Percentiles rank a stretch among this genome's conserved stretches.
Conservation (phyloP, 2,329 filamentous ascomycete species). For the Exophiala oligosperma region DNA sequence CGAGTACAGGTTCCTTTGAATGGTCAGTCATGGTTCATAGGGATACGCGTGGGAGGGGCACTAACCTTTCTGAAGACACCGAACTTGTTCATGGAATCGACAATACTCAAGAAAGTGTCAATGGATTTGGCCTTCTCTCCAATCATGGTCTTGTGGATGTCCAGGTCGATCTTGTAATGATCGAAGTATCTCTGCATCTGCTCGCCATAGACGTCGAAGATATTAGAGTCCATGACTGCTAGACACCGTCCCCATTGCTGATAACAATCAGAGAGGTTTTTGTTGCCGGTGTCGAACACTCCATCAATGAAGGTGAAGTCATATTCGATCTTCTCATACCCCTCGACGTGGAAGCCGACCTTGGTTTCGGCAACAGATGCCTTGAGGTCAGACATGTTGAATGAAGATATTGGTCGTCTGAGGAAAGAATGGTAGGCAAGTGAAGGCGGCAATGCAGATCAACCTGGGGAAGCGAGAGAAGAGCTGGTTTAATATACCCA, state of each 20-base stretch:
- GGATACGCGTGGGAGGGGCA: slow-evolving; percentile 8
- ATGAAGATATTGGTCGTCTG: background rate
- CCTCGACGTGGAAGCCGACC: slow-evolving; percentile 68
- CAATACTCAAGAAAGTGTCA: slow-evolving; percentile 67
- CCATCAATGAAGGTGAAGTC: slow-evolving; percentile 73
- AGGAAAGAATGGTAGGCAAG: background rate
- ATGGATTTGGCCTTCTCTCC: slow-evolving; percentile 75
- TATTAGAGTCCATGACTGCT: slow-evolving; percentile 70
- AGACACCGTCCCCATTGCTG: slow-evolving; percentile 64
- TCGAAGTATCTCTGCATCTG: slow-evolving; percentile 68
- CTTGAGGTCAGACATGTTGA: slow-evolving; percentile 68
- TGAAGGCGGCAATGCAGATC: background rate
- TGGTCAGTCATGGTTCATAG: slow-evolving; percentile 13
- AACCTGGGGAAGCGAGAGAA: background rate
- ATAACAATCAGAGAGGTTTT: slow-evolving; percentile 65
- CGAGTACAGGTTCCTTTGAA: slow-evolving; percentile 61
- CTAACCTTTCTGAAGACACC: slow-evolving; percentile 64
- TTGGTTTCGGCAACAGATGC: slow-evolving; percentile 64
- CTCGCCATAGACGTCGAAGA: slow-evolving; percentile 66
- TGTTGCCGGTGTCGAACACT: slow-evolving; percentile 62
- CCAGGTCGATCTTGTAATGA: slow-evolving; percentile 61
- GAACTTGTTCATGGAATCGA: slow-evolving; percentile 73
- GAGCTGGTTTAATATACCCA: background rate
- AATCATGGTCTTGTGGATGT: slow-evolving; percentile 71
- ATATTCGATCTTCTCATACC: slow-evolving; percentile 75